phyloP scores from a whole-genome alignment of 371 early-diverging fungal species.

The Chytridium lagenaria region DNA sequence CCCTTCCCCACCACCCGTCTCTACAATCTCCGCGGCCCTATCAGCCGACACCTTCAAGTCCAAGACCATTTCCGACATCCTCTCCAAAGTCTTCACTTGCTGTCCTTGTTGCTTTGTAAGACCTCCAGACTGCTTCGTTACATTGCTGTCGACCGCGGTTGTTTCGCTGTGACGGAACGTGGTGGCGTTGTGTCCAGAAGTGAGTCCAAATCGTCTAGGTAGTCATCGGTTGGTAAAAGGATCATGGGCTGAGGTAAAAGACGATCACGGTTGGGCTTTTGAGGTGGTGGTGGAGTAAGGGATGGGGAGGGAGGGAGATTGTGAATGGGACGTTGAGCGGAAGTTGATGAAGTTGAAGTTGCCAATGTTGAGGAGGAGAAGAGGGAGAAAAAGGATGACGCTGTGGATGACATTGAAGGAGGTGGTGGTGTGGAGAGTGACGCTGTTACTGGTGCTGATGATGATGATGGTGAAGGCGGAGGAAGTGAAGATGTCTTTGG shows the following conservation, averaged over 20 bases:
- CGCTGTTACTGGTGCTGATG: not conserved
- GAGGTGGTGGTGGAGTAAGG: not conserved
- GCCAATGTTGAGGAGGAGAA: not conserved
- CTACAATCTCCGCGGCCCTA: not conserved
- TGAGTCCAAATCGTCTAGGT: too few species aligned
- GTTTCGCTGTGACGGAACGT: too few species aligned
- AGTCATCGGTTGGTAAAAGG: too few species aligned
- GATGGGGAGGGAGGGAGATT: not conserved
- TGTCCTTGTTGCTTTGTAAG: too few species aligned
- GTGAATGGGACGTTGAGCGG: not conserved
- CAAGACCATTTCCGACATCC: too few species aligned
- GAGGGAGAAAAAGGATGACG: not conserved
- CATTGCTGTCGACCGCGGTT: too few species aligned
- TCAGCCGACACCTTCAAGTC: not conserved
- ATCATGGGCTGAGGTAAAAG: not conserved
- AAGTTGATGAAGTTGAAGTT: not conserved
- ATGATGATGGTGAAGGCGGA: not conserved
- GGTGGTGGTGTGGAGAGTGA: slow-evolving; percentile 1
- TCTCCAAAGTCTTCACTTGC: too few species aligned
- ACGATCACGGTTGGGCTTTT: not conserved
- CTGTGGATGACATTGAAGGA: not conserved
- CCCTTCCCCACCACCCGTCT: not conserved
- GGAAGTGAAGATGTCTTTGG: not conserved
- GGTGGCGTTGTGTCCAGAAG: too few species aligned
- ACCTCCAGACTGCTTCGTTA: too few species aligned